A percentile compares a stretch with the other conserved stretches of the same genome.
phyloP scores from a whole-genome alignment of 371 early-diverging fungal genomes.

The Actinomucor elegans region DNA sequence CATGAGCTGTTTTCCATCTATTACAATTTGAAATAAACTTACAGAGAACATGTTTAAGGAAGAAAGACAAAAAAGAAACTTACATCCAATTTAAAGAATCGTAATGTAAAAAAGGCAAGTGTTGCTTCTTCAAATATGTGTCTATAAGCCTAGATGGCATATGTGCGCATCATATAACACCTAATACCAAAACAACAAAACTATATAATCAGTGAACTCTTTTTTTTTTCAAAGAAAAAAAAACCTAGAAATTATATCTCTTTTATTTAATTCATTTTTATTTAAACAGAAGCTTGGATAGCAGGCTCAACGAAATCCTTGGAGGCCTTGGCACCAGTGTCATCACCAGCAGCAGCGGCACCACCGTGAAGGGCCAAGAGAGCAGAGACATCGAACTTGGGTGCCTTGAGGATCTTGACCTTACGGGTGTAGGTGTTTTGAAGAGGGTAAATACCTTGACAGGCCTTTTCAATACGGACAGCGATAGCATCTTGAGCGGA shows the following conservation, averaged over 20 bases:
- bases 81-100: no score
- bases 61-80: no score
- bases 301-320: slow-evolving; percentile 86
- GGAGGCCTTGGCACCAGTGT: slow-evolving; percentile 72
- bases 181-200: not conserved
- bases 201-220: no score
- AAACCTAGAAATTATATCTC: not conserved
- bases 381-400: slow-evolving; percentile 93
- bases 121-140: no score
- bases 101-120: no score
- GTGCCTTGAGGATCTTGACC: slow-evolving; percentile 99
- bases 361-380: slow-evolving; percentile 95
- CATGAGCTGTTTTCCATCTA: no score
- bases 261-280: slow-evolving; percentile 3
- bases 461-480: slow-evolving; percentile 96
- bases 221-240: no score
- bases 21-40: no score
- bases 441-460: slow-evolving; percentile 96
- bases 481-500: slow-evolving; percentile 79
- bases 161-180: no score
- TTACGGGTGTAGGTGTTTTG: slow-evolving; percentile 97
- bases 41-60: no score
- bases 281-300: slow-evolving; percentile 73
- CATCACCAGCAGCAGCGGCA: slow-evolving; percentile 65
- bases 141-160: no score